Percentiles rank a stretch among this genome's conserved stretches.
These are phyloP conservation scores for Leishmania amazonensis DNA, from an alignment of 208 protist species.

Conservation along the genomic window DNA sequence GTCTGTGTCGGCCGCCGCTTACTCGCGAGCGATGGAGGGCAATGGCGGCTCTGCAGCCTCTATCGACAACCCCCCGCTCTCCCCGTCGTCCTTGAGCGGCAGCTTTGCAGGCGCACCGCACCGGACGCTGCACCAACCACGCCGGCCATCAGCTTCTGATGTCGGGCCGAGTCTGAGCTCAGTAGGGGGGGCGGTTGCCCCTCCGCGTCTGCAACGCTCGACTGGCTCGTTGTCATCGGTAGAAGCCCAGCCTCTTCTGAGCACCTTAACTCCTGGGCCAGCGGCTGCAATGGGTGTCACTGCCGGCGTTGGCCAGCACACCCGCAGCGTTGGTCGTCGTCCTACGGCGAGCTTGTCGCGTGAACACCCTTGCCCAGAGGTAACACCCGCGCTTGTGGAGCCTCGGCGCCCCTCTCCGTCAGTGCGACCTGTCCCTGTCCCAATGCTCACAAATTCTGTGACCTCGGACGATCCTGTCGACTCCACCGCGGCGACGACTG, in stretches of 20 bases:
- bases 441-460: not conserved
- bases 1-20: not conserved
- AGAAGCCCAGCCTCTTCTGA: constrained; percentile 1
- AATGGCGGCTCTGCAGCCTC: not conserved
- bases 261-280: constrained; percentile 1
- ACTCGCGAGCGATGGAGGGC: not conserved
- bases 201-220: constrained; percentile 51
- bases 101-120: constrained; percentile 3
- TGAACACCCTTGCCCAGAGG: not conserved
- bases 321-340: not conserved
- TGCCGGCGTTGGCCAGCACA: not conserved
- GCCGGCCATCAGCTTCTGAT: constrained; percentile 14
- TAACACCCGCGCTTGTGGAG: constrained; percentile 19
- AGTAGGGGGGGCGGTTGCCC: constrained; percentile 5
- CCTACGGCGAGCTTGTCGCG: not conserved
- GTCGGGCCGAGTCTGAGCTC: constrained; percentile 3
- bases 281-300: not conserved
- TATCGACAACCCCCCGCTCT: not conserved
- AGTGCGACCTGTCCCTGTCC: not conserved
- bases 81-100: not conserved
- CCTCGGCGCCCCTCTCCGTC: constrained; percentile 22
- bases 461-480: not conserved
- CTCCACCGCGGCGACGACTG: not conserved
- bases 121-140: constrained; percentile 21
- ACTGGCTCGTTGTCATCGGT: constrained; percentile 10